Evolutionary conservation across 2,329 filamentous ascomycete genomes (phyloP).

Genomic region (Amauroascus niger): DNA sequence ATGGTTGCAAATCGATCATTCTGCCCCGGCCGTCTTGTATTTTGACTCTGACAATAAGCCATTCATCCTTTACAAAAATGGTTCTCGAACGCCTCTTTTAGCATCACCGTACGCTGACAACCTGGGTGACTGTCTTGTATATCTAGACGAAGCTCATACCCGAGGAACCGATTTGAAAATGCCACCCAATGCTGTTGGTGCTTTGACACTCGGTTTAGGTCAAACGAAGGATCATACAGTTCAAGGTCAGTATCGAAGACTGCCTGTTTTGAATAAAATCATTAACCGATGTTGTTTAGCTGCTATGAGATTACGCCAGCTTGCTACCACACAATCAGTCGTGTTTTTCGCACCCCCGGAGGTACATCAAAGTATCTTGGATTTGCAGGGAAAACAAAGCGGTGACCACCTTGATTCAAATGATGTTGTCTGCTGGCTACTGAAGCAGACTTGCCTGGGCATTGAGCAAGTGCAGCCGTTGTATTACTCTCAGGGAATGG

Average conservation of each 20-base stretch:
- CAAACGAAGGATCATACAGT: conserved; percentile 56
- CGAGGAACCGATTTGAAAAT: conserved; percentile 55
- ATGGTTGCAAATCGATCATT: conserved; percentile 41
- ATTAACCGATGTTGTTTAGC: conserved; percentile 33
- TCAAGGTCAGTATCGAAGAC: conserved; percentile 42
- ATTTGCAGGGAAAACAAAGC: conserved; percentile 31
- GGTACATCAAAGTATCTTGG: conserved; percentile 52
- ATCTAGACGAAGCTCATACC: conserved; percentile 58
- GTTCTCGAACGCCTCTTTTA: conserved; percentile 31
- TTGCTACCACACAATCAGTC: conserved; percentile 49
- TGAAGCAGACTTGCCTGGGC: conserved; percentile 52
- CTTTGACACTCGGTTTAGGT: conserved; percentile 53
- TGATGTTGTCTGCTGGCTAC: conserved; percentile 52
- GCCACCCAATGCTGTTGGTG: conserved; percentile 47
- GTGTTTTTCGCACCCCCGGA: conserved; percentile 49
- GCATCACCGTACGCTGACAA: conserved; percentile 48
- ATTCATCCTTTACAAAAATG: conserved; percentile 12
- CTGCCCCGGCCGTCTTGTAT: conserved; percentile 13
- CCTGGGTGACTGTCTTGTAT: conserved; percentile 50
- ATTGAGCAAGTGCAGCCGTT: conserved; percentile 52
- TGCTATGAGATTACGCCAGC: conserved; percentile 55
- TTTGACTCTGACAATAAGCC: conserved; percentile 15
- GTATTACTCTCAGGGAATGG: conserved; percentile 50
- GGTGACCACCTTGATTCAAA: conserved; percentile 34
- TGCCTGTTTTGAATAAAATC: neutral